A percentile compares a stretch with the other conserved stretches of the same genome.
These are phyloP conservation scores for Lentinula sp. DNA, from an alignment of 768 basidiomycete species.

Conservation along the genomic window DNA sequence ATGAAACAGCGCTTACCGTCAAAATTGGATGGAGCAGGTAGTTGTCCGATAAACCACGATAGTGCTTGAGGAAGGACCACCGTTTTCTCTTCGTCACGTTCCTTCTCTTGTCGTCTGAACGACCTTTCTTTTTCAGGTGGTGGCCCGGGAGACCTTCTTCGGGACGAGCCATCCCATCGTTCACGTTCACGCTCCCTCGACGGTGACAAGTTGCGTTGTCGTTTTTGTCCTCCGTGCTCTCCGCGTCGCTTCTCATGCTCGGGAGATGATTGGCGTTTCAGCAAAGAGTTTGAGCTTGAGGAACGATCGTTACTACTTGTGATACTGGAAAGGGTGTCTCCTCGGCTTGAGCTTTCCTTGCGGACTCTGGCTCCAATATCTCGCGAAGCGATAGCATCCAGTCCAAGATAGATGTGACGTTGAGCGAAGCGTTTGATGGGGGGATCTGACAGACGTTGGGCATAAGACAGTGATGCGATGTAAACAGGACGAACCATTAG, in stretches of 20 bases:
- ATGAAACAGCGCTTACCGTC: constrained; percentile 53
- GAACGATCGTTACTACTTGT: background rate
- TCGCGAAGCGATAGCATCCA: constrained; percentile 82
- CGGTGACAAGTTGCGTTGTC: constrained; percentile 23
- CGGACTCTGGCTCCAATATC: constrained; percentile 74
- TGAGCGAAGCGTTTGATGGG: constrained; percentile 90
- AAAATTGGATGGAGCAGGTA: constrained; percentile 70
- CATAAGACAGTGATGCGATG: background rate
- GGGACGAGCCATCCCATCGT: constrained; percentile 21
- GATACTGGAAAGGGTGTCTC: background rate
- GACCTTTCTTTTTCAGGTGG: constrained; percentile 11
- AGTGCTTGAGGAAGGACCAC: constrained; percentile 31
- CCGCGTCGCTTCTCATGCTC: constrained; percentile 15
- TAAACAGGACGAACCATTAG: constrained; percentile 52
- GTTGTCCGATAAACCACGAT: constrained; percentile 75
- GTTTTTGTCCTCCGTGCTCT: constrained; percentile 23
- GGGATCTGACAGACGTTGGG: constrained; percentile 49
- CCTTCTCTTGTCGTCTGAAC: constrained; percentile 7
- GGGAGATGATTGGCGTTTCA: background rate
- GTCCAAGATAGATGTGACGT: constrained; percentile 73
- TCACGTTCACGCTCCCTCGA: constrained; percentile 13
- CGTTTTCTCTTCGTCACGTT: constrained; percentile 38
- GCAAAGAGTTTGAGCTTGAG: background rate
- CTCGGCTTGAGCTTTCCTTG: constrained; percentile 1
- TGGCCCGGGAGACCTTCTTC: constrained; percentile 30